These are phyloP conservation scores for Dendrobium catenatum DNA, from an alignment of 106 monocot species.

Conservation along the genomic window DNA sequence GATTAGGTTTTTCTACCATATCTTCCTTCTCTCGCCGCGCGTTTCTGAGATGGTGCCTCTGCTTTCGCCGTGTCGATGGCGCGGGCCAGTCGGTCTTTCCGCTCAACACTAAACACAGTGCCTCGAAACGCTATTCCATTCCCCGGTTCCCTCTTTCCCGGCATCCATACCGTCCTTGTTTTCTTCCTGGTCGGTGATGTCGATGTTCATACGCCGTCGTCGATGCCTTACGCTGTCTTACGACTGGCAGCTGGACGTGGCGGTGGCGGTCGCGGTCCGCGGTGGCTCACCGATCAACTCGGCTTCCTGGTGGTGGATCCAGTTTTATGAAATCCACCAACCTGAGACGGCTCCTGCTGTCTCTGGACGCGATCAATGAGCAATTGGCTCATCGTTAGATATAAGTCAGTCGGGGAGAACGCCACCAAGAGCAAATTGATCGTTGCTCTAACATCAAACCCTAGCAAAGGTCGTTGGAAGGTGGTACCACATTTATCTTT, in stretches of 20 bases:
- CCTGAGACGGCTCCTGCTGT: constrained; percentile 71
- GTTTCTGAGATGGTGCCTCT: background rate
- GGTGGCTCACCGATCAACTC: constrained; percentile 40
- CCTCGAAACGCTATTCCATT: background rate
- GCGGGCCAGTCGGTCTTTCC: background rate
- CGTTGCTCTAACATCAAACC: constrained; percentile 66
- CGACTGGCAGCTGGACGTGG: background rate
- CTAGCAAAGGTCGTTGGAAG: constrained; percentile 73
- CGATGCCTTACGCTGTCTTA: background rate
- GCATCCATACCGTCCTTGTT: background rate
- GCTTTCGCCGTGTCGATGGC: background rate
- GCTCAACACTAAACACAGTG: background rate
- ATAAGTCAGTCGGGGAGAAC: constrained; percentile 50
- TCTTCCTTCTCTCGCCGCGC: background rate
- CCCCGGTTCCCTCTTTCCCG: background rate
- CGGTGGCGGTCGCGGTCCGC: too few species aligned
- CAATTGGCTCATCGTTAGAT: constrained; percentile 85
- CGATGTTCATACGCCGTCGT: background rate
- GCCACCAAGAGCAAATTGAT: constrained; percentile 79
- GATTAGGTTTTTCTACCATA: background rate
- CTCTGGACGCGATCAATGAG: constrained; percentile 68
- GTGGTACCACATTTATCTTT: background rate
- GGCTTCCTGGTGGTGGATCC: constrained; percentile 21
- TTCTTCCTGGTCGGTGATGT: background rate
- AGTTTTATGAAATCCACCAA: constrained; percentile 61